phyloP scores from a whole-genome alignment of 129 eudicot species.

The Scalesia atractyloides region DNA sequence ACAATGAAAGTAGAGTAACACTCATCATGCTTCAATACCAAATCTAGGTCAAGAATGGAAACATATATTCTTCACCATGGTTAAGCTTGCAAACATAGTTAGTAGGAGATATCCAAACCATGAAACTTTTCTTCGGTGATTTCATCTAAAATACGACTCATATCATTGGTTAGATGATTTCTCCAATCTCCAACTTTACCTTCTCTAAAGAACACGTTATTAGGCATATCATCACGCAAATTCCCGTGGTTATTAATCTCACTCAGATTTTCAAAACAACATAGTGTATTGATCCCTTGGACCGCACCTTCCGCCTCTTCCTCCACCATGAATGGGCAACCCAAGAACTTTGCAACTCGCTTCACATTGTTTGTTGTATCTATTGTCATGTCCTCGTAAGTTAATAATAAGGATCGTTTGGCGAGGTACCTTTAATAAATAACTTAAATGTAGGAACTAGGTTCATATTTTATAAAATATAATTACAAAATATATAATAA shows the following conservation, averaged over 20 bases:
- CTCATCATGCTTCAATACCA: too few relatives aligned
- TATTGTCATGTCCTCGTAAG: slow-evolving; percentile 45
- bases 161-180: slow-evolving; percentile 16
- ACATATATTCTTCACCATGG: too few relatives aligned
- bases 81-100: too few relatives aligned
- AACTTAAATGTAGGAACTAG: too few relatives aligned
- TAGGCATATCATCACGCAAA: slow-evolving; percentile 13
- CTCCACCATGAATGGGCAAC: slow-evolving; percentile 19
- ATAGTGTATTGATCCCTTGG: slow-evolving; percentile 4
- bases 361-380: slow-evolving; percentile 28
- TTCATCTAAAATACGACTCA: slow-evolving; percentile 26
- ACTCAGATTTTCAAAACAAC: slow-evolving; percentile 23
- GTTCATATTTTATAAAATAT: too few relatives aligned
- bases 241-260: slow-evolving; percentile 22
- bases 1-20: too few relatives aligned
- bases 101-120: slow-evolving; percentile 8
- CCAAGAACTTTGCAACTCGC: slow-evolving; percentile 47
- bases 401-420: slow-evolving; percentile 41
- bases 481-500: too few relatives aligned
- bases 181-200: slow-evolving; percentile 34
- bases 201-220: slow-evolving; percentile 26
- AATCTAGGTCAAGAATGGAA: too few relatives aligned
- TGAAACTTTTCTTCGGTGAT: slow-evolving; percentile 32
- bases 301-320: slow-evolving; percentile 21
- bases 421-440: too few relatives aligned